These are phyloP conservation scores for Podila horticola DNA, from an alignment of 192 early-diverging fungal species.

Conservation along the genomic window DNA sequence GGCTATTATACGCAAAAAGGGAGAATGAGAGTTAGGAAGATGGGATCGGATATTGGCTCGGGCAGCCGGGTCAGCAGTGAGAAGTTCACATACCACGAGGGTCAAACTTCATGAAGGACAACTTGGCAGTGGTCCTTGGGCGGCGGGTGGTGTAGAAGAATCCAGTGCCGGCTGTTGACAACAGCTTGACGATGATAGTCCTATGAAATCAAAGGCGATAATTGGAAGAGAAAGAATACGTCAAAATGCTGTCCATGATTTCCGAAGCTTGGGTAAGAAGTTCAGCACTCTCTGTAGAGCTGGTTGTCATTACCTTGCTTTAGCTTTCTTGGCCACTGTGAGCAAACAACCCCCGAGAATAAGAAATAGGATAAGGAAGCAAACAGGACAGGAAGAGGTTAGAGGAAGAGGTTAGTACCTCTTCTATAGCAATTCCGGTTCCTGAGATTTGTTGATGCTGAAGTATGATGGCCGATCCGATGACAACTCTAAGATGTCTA, in stretches of 20 bases:
- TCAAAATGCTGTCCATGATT: background rate
- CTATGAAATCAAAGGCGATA: slow-evolving; percentile 33
- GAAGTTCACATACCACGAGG: slow-evolving; percentile 70
- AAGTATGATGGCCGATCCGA: no score
- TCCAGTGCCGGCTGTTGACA: slow-evolving; percentile 92
- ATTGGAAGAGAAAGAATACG: background rate
- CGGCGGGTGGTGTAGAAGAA: slow-evolving; percentile 89
- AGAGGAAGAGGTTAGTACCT: background rate
- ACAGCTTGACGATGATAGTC: slow-evolving; percentile 86
- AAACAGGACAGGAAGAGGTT: background rate
- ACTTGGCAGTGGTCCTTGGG: slow-evolving; percentile 80
- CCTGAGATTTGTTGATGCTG: background rate
- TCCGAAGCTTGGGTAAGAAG: no score
- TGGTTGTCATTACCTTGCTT: slow-evolving; percentile 63
- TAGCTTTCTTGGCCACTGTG: slow-evolving; percentile 85
- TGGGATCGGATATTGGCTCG: background rate
- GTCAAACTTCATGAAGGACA: slow-evolving; percentile 95
- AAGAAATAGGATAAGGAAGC: background rate
- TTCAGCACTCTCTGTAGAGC: background rate
- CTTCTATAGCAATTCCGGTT: background rate
- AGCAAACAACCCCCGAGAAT: background rate
- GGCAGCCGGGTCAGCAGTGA: background rate
- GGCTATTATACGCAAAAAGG: slow-evolving; percentile 53
- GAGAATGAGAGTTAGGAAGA: background rate
- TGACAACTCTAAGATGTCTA: no score